A percentile compares a stretch with the other conserved stretches of the same genome.
Conservation (phyloP, 352 stramenopile species). For the Pythium sp. region DNA sequence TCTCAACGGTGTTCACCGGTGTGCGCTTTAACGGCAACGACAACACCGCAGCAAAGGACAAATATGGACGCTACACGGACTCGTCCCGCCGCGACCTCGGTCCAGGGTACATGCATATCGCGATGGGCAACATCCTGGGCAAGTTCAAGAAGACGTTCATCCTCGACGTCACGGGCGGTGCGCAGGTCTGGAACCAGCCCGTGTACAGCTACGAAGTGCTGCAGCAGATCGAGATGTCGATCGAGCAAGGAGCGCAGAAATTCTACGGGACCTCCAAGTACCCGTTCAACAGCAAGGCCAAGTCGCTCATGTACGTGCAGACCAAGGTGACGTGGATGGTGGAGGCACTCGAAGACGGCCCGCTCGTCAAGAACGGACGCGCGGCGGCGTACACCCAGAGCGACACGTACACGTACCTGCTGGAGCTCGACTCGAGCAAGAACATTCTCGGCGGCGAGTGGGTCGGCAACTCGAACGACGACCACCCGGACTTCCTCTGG, state of each 20-base stretch:
- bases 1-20: constrained; percentile 15
- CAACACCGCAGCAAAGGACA: constrained; percentile 12
- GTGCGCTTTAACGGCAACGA: constrained; percentile 20
- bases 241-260: constrained; percentile 29
- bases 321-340: constrained; percentile 42
- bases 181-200: constrained; percentile 62
- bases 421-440: constrained; percentile 18
- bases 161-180: constrained; percentile 17
- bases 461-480: constrained; percentile 12
- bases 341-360: constrained; percentile 13
- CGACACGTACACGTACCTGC: constrained; percentile 17
- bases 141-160: constrained; percentile 17
- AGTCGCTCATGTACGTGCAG: constrained; percentile 43
- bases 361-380: constrained; percentile 14
- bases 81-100: constrained; percentile 15
- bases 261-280: constrained; percentile 43
- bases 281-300: constrained; percentile 44
- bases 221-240: constrained; percentile 27
- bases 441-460: constrained; percentile 22
- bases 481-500: constrained; percentile 20
- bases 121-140: constrained; percentile 20
- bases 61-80: constrained; percentile 20
- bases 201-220: constrained; percentile 42
- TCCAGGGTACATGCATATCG: constrained; percentile 16
- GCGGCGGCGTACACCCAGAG: constrained; percentile 9